These are phyloP conservation scores for Medakamo hakoo DNA, from an alignment of 139 green algal species.

Conservation along the genomic window DNA sequence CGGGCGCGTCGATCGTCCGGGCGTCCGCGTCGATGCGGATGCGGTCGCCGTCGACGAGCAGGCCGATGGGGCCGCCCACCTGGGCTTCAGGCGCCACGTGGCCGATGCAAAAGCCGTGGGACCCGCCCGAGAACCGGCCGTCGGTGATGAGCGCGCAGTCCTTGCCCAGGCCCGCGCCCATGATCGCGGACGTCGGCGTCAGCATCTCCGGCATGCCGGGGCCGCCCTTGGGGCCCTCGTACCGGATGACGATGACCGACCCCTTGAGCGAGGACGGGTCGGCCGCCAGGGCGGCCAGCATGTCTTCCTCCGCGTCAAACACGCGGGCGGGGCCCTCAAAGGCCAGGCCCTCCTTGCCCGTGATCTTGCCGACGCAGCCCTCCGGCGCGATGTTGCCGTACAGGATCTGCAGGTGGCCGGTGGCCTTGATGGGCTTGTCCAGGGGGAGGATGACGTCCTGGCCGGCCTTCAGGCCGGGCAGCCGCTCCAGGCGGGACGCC, in stretches of 20 bases:
- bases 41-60: constrained; percentile 76
- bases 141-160: constrained; percentile 93
- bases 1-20: constrained; percentile 59
- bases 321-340: constrained; percentile 56
- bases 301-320: constrained; percentile 93
- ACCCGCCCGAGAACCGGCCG: constrained; percentile 88
- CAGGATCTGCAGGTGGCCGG: constrained; percentile 62
- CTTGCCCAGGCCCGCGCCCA: constrained; percentile 90
- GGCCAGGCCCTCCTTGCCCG: constrained; percentile 58
- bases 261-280: constrained; percentile 61
- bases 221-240: constrained; percentile 91
- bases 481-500: constrained; percentile 73
- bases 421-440: constrained; percentile 76
- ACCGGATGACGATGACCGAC: constrained; percentile 83
- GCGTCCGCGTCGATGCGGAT: constrained; percentile 78
- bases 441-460: constrained; percentile 80
- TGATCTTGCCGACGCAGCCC: constrained; percentile 97
- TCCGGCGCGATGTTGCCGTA: constrained; percentile 92
- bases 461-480: constrained; percentile 60
- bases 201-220: constrained; percentile 99
- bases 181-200: constrained; percentile 90
- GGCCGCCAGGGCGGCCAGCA: constrained; percentile 69
- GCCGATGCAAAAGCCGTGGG: constrained; percentile 95
- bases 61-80: constrained; percentile 76
- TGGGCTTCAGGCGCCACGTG: constrained; percentile 92